Evolutionary conservation across 257 asterid species (phyloP).

Genomic region (Cynanchum wilfordii): DNA sequence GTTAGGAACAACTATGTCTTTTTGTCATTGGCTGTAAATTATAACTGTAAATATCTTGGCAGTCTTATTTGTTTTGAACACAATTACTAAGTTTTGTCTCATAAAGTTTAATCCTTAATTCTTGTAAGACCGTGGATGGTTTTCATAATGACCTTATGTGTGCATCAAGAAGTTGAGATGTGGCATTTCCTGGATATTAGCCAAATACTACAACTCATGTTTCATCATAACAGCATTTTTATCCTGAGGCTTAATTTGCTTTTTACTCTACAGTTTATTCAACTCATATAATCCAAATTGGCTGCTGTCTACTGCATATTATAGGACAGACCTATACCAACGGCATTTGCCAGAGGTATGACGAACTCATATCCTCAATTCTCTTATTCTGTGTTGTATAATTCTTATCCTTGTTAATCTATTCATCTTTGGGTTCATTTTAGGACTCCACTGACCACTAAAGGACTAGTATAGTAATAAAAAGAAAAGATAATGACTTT

Average conservation of each 20-base stretch:
- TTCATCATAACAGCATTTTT: background rate
- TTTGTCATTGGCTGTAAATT: background rate
- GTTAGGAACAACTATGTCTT: slow-evolving; percentile 29
- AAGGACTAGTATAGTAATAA: background rate
- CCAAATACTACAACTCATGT: background rate
- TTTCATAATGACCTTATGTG: background rate
- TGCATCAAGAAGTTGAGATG: background rate
- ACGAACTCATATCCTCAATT: slow-evolving; percentile 13
- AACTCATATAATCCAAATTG: slow-evolving; percentile 67
- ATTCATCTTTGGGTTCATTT: background rate
- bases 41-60: background rate
- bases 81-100: background rate
- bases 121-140: background rate
- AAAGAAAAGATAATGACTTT: background rate
- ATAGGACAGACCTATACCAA: slow-evolving; percentile 74
- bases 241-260: slow-evolving; percentile 15
- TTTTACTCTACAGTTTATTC: slow-evolving; percentile 65
- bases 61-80: background rate
- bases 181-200: background rate
- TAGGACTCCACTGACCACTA: background rate
- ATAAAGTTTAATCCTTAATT: background rate
- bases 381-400: slow-evolving; percentile 16
- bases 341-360: slow-evolving; percentile 68
- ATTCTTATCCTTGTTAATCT: background rate
- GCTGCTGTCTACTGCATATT: slow-evolving; percentile 86